These are phyloP conservation scores for Paecilomyces formosus DNA, from an alignment of 2,329 filamentous ascomycete genomes.

Conservation along the genomic window DNA sequence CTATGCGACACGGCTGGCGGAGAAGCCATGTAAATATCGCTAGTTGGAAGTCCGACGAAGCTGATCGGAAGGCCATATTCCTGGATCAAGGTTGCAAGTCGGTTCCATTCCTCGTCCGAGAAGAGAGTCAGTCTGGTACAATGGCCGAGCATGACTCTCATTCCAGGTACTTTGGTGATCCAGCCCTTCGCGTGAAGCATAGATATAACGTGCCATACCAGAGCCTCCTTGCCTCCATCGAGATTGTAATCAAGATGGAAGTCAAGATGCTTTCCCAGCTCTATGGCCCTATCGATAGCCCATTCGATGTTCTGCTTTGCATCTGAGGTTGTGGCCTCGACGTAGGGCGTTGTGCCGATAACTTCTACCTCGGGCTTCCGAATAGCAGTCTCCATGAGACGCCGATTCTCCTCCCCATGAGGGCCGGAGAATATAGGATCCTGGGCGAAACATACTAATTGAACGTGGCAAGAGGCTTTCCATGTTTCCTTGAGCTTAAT, in stretches of 20 bases:
- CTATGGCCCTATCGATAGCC: conserved; percentile 50
- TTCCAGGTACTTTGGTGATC: conserved; percentile 32
- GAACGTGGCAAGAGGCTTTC: conserved; percentile 48
- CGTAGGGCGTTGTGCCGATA: conserved; percentile 63
- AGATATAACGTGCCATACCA: conserved; percentile 49
- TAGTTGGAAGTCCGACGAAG: conserved; percentile 64
- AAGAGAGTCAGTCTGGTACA: conserved; percentile 60
- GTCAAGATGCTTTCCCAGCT: conserved; percentile 52
- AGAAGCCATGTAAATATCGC: conserved; percentile 66
- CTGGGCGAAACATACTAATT: conserved; percentile 66
- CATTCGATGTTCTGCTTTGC: conserved; percentile 55
- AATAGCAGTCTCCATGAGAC: conserved; percentile 43
- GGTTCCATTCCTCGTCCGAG: conserved; percentile 40
- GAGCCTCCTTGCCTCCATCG: conserved; percentile 40
- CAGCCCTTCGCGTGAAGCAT: conserved; percentile 46
- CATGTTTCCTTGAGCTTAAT: conserved; percentile 51
- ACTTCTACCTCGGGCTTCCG: conserved; percentile 43
- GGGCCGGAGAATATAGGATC: conserved; percentile 57
- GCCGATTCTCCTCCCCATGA: conserved; percentile 44
- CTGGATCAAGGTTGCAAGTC: conserved; percentile 42
- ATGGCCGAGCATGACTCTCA: conserved; percentile 57
- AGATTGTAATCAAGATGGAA: conserved; percentile 68
- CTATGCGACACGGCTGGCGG: conserved; percentile 21
- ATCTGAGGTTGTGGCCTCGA: conserved; percentile 47
- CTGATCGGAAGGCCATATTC: conserved; percentile 48